Evolutionary conservation across 1,284 basidiomycete genomes (phyloP), one percentile per base, ranked within the genome.

Genomic region (Austroboletus niveus): DNA sequence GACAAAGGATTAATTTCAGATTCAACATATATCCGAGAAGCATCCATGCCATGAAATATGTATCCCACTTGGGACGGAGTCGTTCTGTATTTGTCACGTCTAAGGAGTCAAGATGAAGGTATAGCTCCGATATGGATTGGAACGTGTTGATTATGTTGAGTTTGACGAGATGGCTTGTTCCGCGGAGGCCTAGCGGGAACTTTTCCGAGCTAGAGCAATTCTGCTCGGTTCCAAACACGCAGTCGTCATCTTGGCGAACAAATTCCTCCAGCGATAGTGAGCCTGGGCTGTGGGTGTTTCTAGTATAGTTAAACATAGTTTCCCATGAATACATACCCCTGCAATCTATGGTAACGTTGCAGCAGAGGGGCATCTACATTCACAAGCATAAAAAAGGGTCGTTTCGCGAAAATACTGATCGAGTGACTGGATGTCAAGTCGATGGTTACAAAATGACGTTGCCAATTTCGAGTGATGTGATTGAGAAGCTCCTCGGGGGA

Each of bases 321-420:
- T 24, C 22, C 8, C 34, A 36, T 8, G 43, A 48, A 34, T 42
- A 66, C 76, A 56, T 62, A 84, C 84, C 73, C 72, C 54, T 72
- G 68, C 30, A 73, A 73, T 44, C 85, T 77, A 48, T 71, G 69
- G 62, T 76, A 89, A 31, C 87, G 77, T 45, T 74, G 69, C 27
- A 85, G 66, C 24, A 96, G 63, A 0, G 95, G 94, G 0, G 91
- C 95, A 55, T 98, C 92, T n/a, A 96, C 79, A 43, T 76, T 81
- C 36, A 98, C 74, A 31, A 98, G 79, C 62, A 98, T 73, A 66
- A 98, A 94, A 68, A 94, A 98, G 0, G 96, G 96, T 9, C 97
- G 78, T 65, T 88, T 94, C 36, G 85, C 69, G 64, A 98, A 98
- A 42, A 78, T 72, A 52, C 78, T 77, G 39, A 95, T 76, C 15